Percentiles rank a stretch among this genome's conserved stretches.
These are phyloP conservation scores for Beauveria pseudobassiana DNA, from an alignment of 2,329 filamentous ascomycete genomes.

Conservation along the genomic window DNA sequence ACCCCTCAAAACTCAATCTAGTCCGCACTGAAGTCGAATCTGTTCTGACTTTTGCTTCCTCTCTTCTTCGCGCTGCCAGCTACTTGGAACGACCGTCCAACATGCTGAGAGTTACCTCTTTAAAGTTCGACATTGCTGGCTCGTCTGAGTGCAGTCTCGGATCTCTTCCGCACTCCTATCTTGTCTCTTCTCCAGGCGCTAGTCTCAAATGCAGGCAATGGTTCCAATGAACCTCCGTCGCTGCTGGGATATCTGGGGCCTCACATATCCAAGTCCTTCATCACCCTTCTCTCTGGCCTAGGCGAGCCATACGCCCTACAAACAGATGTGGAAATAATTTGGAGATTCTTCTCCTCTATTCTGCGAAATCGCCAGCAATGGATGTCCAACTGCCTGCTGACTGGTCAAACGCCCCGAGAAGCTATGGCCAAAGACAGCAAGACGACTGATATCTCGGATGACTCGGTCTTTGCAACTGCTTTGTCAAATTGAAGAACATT, in stretches of 20 bases:
- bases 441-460: constrained; percentile 38
- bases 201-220: constrained; percentile 60
- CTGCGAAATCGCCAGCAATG: constrained; percentile 89
- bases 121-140: constrained; percentile 71
- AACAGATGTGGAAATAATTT: constrained; percentile 60
- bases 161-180: constrained; percentile 57
- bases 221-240: constrained; percentile 74
- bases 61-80: constrained; percentile 62
- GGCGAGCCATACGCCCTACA: constrained; percentile 66
- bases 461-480: constrained; percentile 68
- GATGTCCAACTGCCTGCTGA: constrained; percentile 89
- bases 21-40: constrained; percentile 56
- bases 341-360: constrained; percentile 80
- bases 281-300: constrained; percentile 68
- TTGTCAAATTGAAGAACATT: constrained; percentile 61
- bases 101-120: constrained; percentile 70
- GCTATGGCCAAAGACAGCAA: constrained; percentile 52
- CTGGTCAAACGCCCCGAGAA: constrained; percentile 75
- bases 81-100: constrained; percentile 55
- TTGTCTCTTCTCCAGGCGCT: constrained; percentile 66
- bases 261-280: constrained; percentile 74
- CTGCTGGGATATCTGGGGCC: constrained; percentile 84
- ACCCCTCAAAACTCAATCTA: constrained; percentile 45
- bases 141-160: constrained; percentile 64
- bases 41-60: constrained; percentile 59